A percentile compares a stretch with the other conserved stretches of the same genome.
These are phyloP conservation scores for Kluyveromyces nonfermentans DNA, from an alignment of 805 yeast genomes.

Conservation along the genomic window DNA sequence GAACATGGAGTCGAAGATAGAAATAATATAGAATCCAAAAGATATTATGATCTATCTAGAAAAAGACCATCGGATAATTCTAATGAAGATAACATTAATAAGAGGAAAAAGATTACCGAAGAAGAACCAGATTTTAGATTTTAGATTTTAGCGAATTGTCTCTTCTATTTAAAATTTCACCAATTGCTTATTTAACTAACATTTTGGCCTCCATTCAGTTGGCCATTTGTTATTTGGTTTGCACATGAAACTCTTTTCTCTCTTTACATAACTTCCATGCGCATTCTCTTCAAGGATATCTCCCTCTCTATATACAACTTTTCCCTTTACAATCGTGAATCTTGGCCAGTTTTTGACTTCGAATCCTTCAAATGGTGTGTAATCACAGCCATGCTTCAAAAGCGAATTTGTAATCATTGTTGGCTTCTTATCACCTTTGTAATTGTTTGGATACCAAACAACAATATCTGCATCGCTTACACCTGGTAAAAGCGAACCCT, in stretches of 20 bases:
- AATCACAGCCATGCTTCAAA: conserved; percentile 32
- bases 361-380: conserved; percentile 35
- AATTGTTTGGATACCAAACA: conserved; percentile 37
- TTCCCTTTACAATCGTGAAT: conserved; percentile 34
- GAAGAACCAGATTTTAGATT: conserved; percentile 16
- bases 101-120: conserved; percentile 2
- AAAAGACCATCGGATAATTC: background rate
- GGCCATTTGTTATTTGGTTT: conserved; percentile 8
- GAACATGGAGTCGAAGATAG: conserved; percentile 5
- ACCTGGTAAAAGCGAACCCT: conserved; percentile 39
- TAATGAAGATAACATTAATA: background rate
- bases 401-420: conserved; percentile 17
- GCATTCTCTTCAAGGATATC: conserved; percentile 13
- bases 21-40: background rate
- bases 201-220: conserved; percentile 10
- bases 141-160: conserved; percentile 3
- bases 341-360: conserved; percentile 39
- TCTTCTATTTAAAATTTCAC: background rate
- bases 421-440: conserved; percentile 16
- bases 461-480: conserved; percentile 38
- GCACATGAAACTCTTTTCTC: conserved; percentile 7
- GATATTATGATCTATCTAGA: conserved; percentile 4
- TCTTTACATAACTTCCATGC: conserved; percentile 9
- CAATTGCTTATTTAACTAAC: background rate
- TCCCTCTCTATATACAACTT: conserved; percentile 27